phyloP scores from a whole-genome alignment of 202 grass and related monocot species.

The Carex sylvatica region DNA sequence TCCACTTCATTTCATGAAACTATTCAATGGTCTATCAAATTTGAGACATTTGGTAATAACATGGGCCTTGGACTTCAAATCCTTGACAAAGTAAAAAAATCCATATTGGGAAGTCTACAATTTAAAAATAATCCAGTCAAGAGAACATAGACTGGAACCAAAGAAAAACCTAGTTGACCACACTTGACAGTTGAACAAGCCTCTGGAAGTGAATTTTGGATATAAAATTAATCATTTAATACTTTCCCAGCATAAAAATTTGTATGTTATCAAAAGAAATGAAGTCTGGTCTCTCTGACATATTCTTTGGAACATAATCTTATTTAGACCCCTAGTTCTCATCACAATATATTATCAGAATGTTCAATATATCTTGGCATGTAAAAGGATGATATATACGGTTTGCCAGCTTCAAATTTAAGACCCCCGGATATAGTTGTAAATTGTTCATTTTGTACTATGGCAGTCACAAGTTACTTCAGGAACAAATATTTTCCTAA shows the following conservation, averaged over 20 bases:
- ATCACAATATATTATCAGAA: not conserved
- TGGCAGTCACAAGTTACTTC: not conserved
- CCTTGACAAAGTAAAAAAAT: constrained; percentile 19
- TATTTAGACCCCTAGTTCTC: not conserved
- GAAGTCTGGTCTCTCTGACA: not conserved
- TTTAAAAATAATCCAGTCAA: not conserved
- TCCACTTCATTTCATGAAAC: not conserved
- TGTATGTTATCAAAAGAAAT: not conserved
- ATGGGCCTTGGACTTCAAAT: not conserved
- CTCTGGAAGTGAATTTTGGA: not conserved
- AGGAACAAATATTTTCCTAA: not conserved
- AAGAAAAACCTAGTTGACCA: constrained; percentile 10
- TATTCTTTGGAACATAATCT: not conserved
- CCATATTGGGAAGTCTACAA: not conserved
- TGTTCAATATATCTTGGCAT: not conserved
- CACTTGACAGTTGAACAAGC: not conserved
- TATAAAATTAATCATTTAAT: not conserved
- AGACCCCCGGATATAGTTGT: not conserved
- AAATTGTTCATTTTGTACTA: not conserved
- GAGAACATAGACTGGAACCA: not conserved
- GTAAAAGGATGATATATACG: not conserved
- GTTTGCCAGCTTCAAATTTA: not conserved
- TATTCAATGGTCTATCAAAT: not conserved
- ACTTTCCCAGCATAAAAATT: not conserved
- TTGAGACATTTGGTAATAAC: not conserved